phyloP scores from a whole-genome alignment of 768 basidiomycete species.

The Sporobolomyces roseus region DNA sequence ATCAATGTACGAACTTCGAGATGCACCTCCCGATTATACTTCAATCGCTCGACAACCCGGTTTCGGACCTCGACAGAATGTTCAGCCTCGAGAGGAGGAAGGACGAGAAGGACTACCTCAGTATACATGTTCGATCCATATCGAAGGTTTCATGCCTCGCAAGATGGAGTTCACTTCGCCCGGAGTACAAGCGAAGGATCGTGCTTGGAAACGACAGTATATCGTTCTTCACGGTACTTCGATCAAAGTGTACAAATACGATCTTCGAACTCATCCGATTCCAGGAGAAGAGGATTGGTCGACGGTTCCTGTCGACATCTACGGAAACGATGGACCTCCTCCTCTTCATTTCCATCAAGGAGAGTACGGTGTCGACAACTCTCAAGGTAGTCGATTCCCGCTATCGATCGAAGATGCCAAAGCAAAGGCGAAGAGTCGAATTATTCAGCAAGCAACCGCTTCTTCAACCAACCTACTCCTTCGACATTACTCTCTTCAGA shows the following conservation, averaged over 20 bases:
- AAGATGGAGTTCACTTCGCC: slow-evolving; percentile 90
- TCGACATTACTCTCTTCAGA: slow-evolving; percentile 45
- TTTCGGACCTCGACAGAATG: slow-evolving; percentile 47
- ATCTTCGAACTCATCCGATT: slow-evolving; percentile 47
- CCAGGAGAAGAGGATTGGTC: slow-evolving; percentile 40
- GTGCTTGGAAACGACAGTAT: slow-evolving; percentile 84
- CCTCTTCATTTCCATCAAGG: slow-evolving; percentile 40
- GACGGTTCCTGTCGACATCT: slow-evolving; percentile 18
- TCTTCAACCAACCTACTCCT: slow-evolving; percentile 38
- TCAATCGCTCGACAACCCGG: slow-evolving; percentile 45
- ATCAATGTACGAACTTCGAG: slow-evolving; percentile 50
- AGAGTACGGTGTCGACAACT: slow-evolving; percentile 29
- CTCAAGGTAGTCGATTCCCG: slow-evolving; percentile 15
- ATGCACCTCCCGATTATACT: slow-evolving; percentile 49
- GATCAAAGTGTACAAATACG: slow-evolving; percentile 61
- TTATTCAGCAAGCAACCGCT: slow-evolving; percentile 25
- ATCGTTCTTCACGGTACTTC: slow-evolving; percentile 90
- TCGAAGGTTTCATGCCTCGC: slow-evolving; percentile 73
- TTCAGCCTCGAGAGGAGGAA: slow-evolving; percentile 62
- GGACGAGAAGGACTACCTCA: slow-evolving; percentile 72
- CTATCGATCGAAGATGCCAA: slow-evolving; percentile 31
- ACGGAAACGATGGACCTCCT: slow-evolving; percentile 29
- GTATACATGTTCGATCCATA: slow-evolving; percentile 77
- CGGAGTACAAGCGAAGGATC: slow-evolving; percentile 79
- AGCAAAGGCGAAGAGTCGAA: slow-evolving; percentile 36